Conservation (phyloP, 2,329 filamentous ascomycete species). For the Teratosphaeria epicoccoides region DNA sequence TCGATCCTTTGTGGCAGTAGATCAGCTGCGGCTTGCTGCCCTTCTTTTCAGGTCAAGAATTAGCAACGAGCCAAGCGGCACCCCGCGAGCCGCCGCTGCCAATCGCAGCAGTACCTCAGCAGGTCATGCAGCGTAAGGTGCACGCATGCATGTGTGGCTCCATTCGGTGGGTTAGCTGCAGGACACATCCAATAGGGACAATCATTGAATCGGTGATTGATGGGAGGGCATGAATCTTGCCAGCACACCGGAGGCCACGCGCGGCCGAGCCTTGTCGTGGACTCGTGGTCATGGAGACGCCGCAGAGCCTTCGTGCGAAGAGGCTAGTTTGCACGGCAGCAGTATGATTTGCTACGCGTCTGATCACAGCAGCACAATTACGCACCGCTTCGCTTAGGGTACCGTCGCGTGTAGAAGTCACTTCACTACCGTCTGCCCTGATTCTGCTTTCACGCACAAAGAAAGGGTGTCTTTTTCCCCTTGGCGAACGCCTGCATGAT, state of each 20-base stretch:
- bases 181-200: background rate
- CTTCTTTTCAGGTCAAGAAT: background rate
- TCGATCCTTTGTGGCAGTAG: background rate
- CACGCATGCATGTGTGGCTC: background rate
- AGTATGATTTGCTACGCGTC: background rate
- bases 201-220: background rate
- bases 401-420: background rate
- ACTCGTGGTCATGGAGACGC: background rate
- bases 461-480: background rate
- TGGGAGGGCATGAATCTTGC: background rate
- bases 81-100: background rate
- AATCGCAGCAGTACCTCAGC: background rate
- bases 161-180: background rate
- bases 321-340: background rate
- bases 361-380: background rate
- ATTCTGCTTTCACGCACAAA: background rate
- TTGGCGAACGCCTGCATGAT: too few relatives aligned
- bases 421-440: background rate
- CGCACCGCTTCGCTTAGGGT: background rate
- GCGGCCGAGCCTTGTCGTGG: background rate
- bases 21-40: background rate
- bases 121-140: background rate
- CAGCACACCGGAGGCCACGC: background rate
- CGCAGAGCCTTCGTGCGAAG: background rate
- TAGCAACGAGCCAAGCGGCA: background rate